phyloP scores from a whole-genome alignment of 108 stramenopile genomes.

The Nannochloropsis salina region DNA sequence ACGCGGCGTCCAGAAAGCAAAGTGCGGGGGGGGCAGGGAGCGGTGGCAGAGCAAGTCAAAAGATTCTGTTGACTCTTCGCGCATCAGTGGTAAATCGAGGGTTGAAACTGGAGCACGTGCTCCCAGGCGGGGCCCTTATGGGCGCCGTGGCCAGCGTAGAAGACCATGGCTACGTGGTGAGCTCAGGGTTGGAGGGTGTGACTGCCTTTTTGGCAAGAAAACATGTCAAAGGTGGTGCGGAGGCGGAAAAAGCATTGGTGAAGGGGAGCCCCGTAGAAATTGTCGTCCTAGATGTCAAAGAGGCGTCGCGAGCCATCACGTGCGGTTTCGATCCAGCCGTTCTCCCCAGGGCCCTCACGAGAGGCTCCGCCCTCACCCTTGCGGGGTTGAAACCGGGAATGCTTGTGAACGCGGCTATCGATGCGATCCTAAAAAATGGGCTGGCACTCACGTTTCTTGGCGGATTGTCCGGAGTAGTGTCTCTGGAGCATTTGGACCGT shows the following conservation, averaged over 20 bases:
- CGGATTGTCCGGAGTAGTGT: not conserved
- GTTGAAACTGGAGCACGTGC: constrained; percentile 47
- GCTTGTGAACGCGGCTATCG: constrained; percentile 51
- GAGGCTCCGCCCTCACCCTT: constrained; percentile 29
- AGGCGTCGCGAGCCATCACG: constrained; percentile 47
- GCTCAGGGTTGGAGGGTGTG: constrained; percentile 46
- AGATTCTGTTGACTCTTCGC: constrained; percentile 45
- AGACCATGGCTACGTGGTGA: constrained; percentile 57
- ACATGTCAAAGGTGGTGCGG: constrained; percentile 41
- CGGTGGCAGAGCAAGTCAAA: constrained; percentile 26
- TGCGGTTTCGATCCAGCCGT: not conserved
- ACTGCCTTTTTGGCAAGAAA: constrained; percentile 48
- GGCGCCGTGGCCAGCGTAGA: constrained; percentile 45
- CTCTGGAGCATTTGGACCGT: constrained; percentile 18
- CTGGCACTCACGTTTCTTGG: not conserved
- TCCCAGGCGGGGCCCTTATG: constrained; percentile 36
- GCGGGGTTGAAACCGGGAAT: constrained; percentile 50
- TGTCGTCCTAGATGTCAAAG: constrained; percentile 32
- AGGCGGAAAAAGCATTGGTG: constrained; percentile 34
- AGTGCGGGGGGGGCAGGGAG: not conserved
- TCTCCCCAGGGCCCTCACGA: not conserved
- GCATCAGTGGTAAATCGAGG: constrained; percentile 50
- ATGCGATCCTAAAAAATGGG: constrained; percentile 38
- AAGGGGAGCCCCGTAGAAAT: not conserved
- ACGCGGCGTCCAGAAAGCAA: not conserved